Conservation (phyloP, 116 monocot genomes). For the Thalassia testudinum region DNA sequence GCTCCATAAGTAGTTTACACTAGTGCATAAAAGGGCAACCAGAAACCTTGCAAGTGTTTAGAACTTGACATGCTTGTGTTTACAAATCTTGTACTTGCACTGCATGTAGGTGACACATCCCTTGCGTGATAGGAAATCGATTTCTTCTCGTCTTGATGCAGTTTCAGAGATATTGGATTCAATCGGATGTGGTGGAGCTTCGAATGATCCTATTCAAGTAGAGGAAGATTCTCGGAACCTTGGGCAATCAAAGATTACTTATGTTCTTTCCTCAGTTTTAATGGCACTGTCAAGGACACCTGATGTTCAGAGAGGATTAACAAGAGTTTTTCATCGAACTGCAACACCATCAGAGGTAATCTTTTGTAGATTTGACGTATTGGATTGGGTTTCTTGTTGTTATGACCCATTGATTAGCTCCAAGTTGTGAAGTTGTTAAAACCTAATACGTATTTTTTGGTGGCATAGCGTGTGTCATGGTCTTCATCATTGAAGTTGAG, state of each 20-base stretch:
- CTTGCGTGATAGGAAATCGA: conserved; percentile 58
- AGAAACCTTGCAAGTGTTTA: no score
- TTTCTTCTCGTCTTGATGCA: conserved; percentile 88
- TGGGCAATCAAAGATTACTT: conserved; percentile 18
- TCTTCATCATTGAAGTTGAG: no score
- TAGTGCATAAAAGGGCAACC: no score
- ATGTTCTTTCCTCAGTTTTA: conserved; percentile 56
- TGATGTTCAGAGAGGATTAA: conserved; percentile 90
- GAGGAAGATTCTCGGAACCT: conserved; percentile 16
- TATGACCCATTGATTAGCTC: no score
- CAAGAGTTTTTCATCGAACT: conserved; percentile 82
- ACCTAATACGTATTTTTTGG: no score
- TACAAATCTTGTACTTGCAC: no score
- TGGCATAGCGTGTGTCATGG: no score
- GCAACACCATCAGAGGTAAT: conserved; percentile 62
- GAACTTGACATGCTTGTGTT: no score
- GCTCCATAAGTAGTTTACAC: no score
- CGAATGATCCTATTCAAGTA: conserved; percentile 11
- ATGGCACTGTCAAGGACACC: conserved; percentile 39
- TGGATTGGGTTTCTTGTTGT: no score
- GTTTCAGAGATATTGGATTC: conserved; percentile 84
- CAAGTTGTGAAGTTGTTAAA: no score
- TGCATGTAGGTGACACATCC: conserved; percentile 73
- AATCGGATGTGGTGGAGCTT: conserved; percentile 32
- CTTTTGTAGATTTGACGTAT: background rate